These are phyloP conservation scores for Cystobasidium onofrii DNA, from an alignment of 768 basidiomycete species.

Conservation along the genomic window DNA sequence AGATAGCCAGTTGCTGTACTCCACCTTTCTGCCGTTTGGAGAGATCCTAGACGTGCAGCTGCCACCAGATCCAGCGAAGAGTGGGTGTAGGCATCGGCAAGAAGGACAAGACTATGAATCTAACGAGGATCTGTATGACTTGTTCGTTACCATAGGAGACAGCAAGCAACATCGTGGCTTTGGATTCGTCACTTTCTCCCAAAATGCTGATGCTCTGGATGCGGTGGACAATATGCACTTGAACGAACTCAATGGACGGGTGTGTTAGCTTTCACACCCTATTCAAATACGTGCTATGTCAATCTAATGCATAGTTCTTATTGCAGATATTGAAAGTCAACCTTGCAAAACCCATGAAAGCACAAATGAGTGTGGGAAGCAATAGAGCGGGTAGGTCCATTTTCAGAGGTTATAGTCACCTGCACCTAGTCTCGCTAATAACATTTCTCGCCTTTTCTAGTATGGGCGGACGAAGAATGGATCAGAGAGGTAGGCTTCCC, in stretches of 20 bases:
- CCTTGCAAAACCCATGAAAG: slow-evolving; percentile 16
- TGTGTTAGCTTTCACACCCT: slow-evolving; percentile 52
- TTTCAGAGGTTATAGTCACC: too few relatives aligned
- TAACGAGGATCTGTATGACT: background rate
- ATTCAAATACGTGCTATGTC: background rate
- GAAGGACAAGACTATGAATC: background rate
- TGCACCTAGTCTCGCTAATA: background rate
- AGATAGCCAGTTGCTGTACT: slow-evolving; percentile 44
- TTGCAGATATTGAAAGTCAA: slow-evolving; percentile 24
- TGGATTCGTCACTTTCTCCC: slow-evolving; percentile 80
- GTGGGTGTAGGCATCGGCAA: background rate
- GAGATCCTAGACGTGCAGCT: slow-evolving; percentile 28
- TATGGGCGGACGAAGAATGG: slow-evolving; percentile 28
- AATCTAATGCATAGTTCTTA: background rate
- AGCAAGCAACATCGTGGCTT: slow-evolving; percentile 58
- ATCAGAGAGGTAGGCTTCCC: background rate
- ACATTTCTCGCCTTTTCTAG: background rate
- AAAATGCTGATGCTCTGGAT: slow-evolving; percentile 76
- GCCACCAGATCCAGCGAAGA: slow-evolving; percentile 4
- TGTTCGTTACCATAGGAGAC: background rate
- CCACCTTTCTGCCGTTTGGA: slow-evolving; percentile 19
- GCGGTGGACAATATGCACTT: slow-evolving; percentile 99
- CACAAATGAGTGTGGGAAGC: background rate
- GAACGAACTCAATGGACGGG: slow-evolving; percentile 71
- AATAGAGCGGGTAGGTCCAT: slow-evolving; percentile 16